Base-by-base conservation (phyloP, 2,329 filamentous ascomycete genomes). In the Microascus cirrosus region DNA sequence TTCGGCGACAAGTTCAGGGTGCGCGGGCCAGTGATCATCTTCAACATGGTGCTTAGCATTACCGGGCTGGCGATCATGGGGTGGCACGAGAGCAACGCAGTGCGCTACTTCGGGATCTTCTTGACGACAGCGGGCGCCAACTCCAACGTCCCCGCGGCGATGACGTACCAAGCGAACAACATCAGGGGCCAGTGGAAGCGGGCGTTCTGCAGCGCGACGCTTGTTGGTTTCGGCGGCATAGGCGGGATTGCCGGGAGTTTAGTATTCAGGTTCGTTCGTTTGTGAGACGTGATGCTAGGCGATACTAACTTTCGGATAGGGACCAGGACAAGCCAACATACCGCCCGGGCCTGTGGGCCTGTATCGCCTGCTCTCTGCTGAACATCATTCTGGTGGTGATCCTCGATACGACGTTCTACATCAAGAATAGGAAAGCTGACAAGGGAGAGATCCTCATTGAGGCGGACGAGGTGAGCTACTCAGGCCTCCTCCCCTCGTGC, bases 141-240 rank as follows among this genome's bases (percentile, higher is more conserved):
- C 70, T 81, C 85, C 62, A 94, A 94, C 67, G 77, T 93, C 4
- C 90, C 90, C 0, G 77, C 83, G 1, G 77, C 83, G 53, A 83
- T 95, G 74, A 81, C 88, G 0, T 94, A 90, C 73, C 89, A 93
- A 73, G 88, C 89, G 50, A 94, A 93, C 73, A 95, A 95, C 71
- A 86, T 95, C 66, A 84, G 88, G 57, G 90, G 89, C 0, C 89
- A 94, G 72, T 95, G 89, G 89, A 95, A 93, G 74, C 83, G 90
- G 54, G 89, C 89, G 1, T 85, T 94, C 63, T 86, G 83, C 68
- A 88, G 83, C 60, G 87, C 89, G 2, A 86, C 85, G 0, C 78
- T 93, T 2, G 86, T 94, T 3, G 87, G 86, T 1, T 83, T 88
- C 55, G 89, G 89, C 8, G 89, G 87, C 2, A 75, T 95, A 28